A percentile compares a stretch with the other conserved stretches of the same genome.
These are phyloP conservation scores for Hygrocybe coccinea DNA, from an alignment of 768 basidiomycete species.

Conservation along the genomic window DNA sequence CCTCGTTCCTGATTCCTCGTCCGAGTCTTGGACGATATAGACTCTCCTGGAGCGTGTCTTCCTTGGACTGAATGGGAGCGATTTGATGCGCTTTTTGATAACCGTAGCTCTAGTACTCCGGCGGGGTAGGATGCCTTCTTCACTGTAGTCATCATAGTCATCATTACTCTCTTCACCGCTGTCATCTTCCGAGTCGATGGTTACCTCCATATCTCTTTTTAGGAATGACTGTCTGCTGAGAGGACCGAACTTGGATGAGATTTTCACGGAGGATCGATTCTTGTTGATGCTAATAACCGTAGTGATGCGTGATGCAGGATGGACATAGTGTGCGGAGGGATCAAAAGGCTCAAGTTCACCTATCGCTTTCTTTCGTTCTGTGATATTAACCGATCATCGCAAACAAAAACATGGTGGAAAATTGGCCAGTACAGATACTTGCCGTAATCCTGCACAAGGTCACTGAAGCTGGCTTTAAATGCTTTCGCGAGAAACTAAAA, in stretches of 20 bases:
- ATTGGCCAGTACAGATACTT: constrained; percentile 20
- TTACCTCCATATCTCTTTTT: constrained; percentile 24
- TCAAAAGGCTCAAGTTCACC: constrained; percentile 52
- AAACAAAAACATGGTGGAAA: constrained; percentile 1
- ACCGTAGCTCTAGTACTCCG: constrained; percentile 13
- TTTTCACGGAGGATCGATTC: constrained; percentile 19
- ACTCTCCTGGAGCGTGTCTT: constrained; percentile 47
- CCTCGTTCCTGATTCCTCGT: constrained; percentile 25
- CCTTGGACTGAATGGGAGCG: constrained; percentile 65
- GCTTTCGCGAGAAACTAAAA: constrained; percentile 40
- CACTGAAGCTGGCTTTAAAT: constrained; percentile 37
- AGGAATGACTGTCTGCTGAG: constrained; percentile 30
- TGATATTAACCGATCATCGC: background rate
- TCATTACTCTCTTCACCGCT: constrained; percentile 13
- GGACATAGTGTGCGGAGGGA: constrained; percentile 53
- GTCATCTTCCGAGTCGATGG: constrained; percentile 20
- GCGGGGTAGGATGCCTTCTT: constrained; percentile 12
- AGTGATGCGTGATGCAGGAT: constrained; percentile 54
- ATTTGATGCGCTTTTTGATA: constrained; percentile 17
- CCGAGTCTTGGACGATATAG: constrained; percentile 35
- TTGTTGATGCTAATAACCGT: constrained; percentile 31
- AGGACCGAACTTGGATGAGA: constrained; percentile 18
- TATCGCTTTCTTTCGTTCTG: constrained; percentile 45
- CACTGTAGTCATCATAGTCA: constrained; percentile 14
- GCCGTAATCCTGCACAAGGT: constrained; percentile 56